phyloP scores from a whole-genome alignment of 805 yeast genomes.

The Wickerhamomyces rabaulensis region DNA sequence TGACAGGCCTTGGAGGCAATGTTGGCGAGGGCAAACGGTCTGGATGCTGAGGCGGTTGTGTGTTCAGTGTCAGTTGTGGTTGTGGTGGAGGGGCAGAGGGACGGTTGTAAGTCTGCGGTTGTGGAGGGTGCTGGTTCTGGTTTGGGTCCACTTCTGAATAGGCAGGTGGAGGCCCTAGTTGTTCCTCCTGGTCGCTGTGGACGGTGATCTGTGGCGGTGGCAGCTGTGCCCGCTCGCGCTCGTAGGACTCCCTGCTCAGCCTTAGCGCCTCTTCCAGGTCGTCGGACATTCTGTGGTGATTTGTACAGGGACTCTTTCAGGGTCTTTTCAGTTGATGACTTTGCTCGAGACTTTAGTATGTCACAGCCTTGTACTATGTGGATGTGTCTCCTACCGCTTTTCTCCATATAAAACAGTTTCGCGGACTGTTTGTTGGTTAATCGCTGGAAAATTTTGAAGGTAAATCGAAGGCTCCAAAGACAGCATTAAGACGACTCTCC shows the following conservation, averaged over 20 bases:
- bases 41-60: not conserved
- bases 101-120: not conserved
- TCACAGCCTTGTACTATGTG: too few relatives aligned
- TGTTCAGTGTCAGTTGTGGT: not conserved
- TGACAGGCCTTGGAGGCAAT: not conserved
- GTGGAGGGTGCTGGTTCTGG: not conserved
- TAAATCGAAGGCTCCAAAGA: too few relatives aligned
- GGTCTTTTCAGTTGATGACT: too few relatives aligned
- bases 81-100: not conserved
- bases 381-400: too few relatives aligned
- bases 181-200: constrained; percentile 10
- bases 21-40: not conserved
- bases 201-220: not conserved
- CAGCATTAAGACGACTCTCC: too few relatives aligned
- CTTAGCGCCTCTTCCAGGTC: not conserved
- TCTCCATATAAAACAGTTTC: too few relatives aligned
- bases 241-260: not conserved
- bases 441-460: too few relatives aligned
- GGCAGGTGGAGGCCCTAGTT: constrained; percentile 30
- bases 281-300: not conserved
- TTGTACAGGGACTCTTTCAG: not conserved
- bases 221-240: not conserved
- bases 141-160: constrained; percentile 28
- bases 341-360: too few relatives aligned
- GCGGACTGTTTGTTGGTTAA: too few relatives aligned